Evolutionary conservation across 202 grass and related monocot genomes (phyloP), one percentile per base, ranked within the genome.

Genomic region (Setaria viridis): DNA sequence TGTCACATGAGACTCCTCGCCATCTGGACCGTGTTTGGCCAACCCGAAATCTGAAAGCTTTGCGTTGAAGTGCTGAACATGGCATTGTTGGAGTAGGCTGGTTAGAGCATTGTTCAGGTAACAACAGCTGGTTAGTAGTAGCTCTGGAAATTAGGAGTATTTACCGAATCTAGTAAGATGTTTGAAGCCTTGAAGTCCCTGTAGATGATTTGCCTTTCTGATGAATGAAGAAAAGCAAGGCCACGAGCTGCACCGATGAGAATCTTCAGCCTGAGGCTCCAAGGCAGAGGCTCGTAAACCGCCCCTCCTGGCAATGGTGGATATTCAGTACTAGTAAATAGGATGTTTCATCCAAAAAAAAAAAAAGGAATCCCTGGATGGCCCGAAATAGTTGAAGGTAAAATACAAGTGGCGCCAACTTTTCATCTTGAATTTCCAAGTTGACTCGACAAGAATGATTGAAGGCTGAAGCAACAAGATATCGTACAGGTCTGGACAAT

Each of bases 171-270:
- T 70, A 98, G 17, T 54, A 98, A 76, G 17, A 98, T 93, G 50
- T 98, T 98, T 4, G 95, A 91, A 43, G 95, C 92, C 53, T 98
- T 98, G 80, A 98, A 95, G 62, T 98, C 95, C 80, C 93, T 78
- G 77, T 98, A 95, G 56, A 98, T 98, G 80, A 95, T 79, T 29
- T 98, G 93, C 55, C 80, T 90, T 54, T 98, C 93, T 14, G 93
- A 95, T 2, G 95, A 90, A 91, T 98, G 95, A 47, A 98, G 85
- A 77, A 98, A 95, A 6, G 91, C 95, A 8, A 98, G 95, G 49
- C 95, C 95, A 54, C 95, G 92, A 87, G 92, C 95, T 39, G 95
- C 89, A 8, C 95, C 92, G 4, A 95, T 98, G 35, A 92, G 82
- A 74, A 98, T 98, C 78, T 93, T 98, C 80, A 98, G 55, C 78